Percentiles rank a stretch among this genome's conserved stretches.
phyloP scores from a whole-genome alignment of 2,329 filamentous ascomycete genomes.

The Alternaria dauci region DNA sequence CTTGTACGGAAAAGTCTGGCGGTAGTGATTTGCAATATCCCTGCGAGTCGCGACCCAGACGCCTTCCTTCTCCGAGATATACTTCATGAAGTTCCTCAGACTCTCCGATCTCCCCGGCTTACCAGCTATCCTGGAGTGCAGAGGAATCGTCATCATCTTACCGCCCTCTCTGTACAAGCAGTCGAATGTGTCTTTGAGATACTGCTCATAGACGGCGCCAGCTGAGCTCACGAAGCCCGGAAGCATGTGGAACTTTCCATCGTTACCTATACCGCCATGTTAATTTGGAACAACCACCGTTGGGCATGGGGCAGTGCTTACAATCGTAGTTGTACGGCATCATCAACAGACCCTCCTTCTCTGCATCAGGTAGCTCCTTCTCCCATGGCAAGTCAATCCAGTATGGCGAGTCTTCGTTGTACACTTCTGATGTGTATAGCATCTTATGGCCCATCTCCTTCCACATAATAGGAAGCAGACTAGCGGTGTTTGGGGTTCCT shows the following conservation, averaged over 20 bases:
- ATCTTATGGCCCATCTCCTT: conserved; percentile 62
- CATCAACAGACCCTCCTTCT: conserved; percentile 63
- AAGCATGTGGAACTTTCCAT: conserved; percentile 51
- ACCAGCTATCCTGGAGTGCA: conserved; percentile 63
- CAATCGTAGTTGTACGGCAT: conserved; percentile 64
- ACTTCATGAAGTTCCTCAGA: conserved; percentile 62
- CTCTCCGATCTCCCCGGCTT: conserved; percentile 62
- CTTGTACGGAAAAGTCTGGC: conserved; percentile 57
- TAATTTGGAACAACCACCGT: conserved; percentile 41
- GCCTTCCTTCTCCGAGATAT: conserved; percentile 61
- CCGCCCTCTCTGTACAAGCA: conserved; percentile 62
- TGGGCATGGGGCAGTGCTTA: conserved; percentile 41
- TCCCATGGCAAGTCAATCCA: conserved; percentile 64
- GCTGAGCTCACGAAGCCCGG: conserved; percentile 54
- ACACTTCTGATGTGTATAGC: conserved; percentile 61
- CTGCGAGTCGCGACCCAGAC: conserved; percentile 64
- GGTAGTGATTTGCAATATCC: conserved; percentile 61
- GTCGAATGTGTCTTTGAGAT: conserved; percentile 63
- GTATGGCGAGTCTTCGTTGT: conserved; percentile 65
- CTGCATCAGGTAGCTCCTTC: conserved; percentile 50
- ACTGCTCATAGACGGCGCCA: conserved; percentile 52
- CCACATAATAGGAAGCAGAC: conserved; percentile 61
- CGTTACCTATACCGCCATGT: conserved; percentile 39
- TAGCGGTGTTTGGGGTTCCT: conserved; percentile 57
- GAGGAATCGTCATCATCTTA: conserved; percentile 65